These are phyloP conservation scores for Zasmidium angulare DNA, from an alignment of 2,329 filamentous ascomycete species.

Conservation along the genomic window DNA sequence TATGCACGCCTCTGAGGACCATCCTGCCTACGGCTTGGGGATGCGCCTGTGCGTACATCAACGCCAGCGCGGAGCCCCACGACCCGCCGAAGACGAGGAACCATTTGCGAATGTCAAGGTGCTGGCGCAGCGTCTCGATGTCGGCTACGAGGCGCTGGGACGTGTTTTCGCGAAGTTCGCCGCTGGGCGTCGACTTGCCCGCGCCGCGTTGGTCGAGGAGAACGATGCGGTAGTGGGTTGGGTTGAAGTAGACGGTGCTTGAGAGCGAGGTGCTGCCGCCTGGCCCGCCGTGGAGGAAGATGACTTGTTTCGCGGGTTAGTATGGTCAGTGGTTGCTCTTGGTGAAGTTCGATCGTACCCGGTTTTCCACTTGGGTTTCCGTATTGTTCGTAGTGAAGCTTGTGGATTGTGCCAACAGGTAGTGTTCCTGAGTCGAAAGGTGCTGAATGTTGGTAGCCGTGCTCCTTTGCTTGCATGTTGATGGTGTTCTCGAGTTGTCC, in stretches of 20 bases:
- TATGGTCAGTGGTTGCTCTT: background rate
- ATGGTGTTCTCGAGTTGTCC: too few species aligned
- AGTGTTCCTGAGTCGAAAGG: constrained; percentile 80
- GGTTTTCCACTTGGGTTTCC: constrained; percentile 13
- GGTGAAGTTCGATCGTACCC: background rate
- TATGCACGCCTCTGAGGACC: constrained; percentile 8
- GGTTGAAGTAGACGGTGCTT: constrained; percentile 14
- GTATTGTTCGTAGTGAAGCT: constrained; percentile 15
- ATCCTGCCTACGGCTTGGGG: constrained; percentile 7
- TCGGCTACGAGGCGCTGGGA: constrained; percentile 10
- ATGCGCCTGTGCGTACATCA: constrained; percentile 11
- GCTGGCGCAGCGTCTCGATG: constrained; percentile 10
- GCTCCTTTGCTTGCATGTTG: too few species aligned
- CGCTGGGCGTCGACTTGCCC: constrained; percentile 32
- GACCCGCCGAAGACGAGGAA: constrained; percentile 14
- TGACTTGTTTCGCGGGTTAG: background rate
- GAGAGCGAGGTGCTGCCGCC: constrained; percentile 22
- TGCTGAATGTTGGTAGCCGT: background rate
- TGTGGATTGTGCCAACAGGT: constrained; percentile 26
- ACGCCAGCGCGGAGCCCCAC: constrained; percentile 10
- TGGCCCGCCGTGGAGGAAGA: constrained; percentile 5
- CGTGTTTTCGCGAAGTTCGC: constrained; percentile 14
- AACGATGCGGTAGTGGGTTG: constrained; percentile 40
- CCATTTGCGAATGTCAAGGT: constrained; percentile 10
- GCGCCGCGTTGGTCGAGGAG: constrained; percentile 43